phyloP scores from a whole-genome alignment of 1,139 yeast species.

The Zygosaccharomyces pseudobailii region DNA sequence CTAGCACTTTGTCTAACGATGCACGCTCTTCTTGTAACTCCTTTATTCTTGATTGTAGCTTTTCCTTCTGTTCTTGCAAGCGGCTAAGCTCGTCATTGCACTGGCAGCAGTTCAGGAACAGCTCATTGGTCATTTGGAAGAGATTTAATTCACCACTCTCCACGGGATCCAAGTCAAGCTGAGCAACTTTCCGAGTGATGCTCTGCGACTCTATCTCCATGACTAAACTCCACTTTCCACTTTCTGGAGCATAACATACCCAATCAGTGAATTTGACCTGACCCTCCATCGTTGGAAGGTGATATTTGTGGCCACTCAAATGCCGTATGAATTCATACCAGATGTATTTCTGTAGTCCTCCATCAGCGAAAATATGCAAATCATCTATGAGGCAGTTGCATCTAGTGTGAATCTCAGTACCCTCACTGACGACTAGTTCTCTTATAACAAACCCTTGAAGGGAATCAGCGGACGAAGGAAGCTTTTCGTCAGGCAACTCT shows the following conservation, averaged over 20 bases:
- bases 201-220: slow-evolving; percentile 19
- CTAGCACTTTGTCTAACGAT: slow-evolving; percentile 12
- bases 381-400: slow-evolving; percentile 2
- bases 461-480: slow-evolving; percentile 5
- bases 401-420: slow-evolving; percentile 16
- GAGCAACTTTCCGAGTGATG: slow-evolving; percentile 22
- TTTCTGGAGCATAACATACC: slow-evolving; percentile 13
- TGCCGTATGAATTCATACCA: slow-evolving; percentile 25
- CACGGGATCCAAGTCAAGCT: slow-evolving; percentile 13
- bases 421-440: slow-evolving; percentile 20
- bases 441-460: slow-evolving; percentile 1
- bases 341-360: neutral
- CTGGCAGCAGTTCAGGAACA: slow-evolving; percentile 14
- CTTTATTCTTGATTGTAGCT: slow-evolving; percentile 4
- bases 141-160: slow-evolving; percentile 23
- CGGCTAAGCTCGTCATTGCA: slow-evolving; percentile 13
- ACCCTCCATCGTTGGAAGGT: slow-evolving; percentile 5
- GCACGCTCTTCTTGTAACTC: slow-evolving; percentile 11
- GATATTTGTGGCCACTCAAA: slow-evolving; percentile 17
- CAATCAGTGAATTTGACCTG: slow-evolving; percentile 13
- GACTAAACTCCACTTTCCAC: slow-evolving; percentile 15
- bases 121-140: slow-evolving; percentile 18
- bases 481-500: neutral
- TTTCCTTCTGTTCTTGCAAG: neutral
- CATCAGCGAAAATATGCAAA: slow-evolving; percentile 11